Evolutionary conservation across 2,329 filamentous ascomycete genomes (phyloP).

Genomic region (Calonectria crousiana): DNA sequence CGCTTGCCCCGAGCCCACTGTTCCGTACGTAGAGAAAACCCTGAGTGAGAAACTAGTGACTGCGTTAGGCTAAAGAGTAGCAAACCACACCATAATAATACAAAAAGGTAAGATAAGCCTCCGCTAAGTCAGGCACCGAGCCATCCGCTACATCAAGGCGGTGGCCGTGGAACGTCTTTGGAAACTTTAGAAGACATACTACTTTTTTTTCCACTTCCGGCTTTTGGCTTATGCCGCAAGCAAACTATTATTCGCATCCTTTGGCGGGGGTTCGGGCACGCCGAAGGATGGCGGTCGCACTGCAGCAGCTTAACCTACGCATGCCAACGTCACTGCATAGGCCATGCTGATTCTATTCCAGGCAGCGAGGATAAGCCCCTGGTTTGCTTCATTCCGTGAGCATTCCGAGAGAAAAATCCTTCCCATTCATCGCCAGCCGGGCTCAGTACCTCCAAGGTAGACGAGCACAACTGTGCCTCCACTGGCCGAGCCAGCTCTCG

Average conservation of each 20-base stretch:
- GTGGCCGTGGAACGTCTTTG: slow-evolving; percentile 35
- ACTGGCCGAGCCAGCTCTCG: slow-evolving; percentile 1
- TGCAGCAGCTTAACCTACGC: slow-evolving; percentile 23
- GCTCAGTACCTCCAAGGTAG: slow-evolving; percentile 13
- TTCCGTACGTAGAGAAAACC: background rate
- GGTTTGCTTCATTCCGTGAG: background rate
- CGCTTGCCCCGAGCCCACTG: background rate
- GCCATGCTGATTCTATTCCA: slow-evolving; percentile 29
- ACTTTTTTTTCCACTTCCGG: slow-evolving; percentile 23
- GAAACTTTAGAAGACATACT: slow-evolving; percentile 32
- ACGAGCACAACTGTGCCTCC: slow-evolving; percentile 10
- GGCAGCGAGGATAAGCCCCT: slow-evolving; percentile 36
- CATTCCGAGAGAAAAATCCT: background rate
- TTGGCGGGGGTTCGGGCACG: slow-evolving; percentile 33
- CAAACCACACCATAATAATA: slow-evolving; percentile 24
- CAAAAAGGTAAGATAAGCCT: slow-evolving; percentile 33
- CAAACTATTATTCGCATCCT: slow-evolving; percentile 17
- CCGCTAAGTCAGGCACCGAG: slow-evolving; percentile 40
- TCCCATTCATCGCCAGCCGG: background rate
- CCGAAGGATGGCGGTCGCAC: slow-evolving; percentile 35
- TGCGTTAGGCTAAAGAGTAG: background rate
- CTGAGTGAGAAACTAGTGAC: slow-evolving; percentile 19
- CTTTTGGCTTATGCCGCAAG: slow-evolving; percentile 13
- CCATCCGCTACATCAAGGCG: slow-evolving; percentile 33
- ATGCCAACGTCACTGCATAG: slow-evolving; percentile 19